Evolutionary conservation across 2,329 filamentous ascomycete species (phyloP).

Genomic region (Ceratocystis harringtonii): DNA sequence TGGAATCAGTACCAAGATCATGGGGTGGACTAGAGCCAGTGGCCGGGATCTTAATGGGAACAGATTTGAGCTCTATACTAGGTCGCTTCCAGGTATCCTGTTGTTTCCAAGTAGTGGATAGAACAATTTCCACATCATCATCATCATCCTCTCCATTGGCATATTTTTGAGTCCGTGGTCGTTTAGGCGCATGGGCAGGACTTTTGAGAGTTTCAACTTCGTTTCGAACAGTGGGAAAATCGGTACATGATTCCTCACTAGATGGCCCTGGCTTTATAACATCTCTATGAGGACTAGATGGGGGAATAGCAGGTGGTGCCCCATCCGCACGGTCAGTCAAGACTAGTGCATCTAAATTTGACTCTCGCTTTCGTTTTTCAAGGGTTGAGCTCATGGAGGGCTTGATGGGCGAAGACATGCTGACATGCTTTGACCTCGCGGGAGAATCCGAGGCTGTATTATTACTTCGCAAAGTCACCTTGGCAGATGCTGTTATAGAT

Average conservation of each 20-base stretch:
- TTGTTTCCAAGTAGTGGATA: neutral
- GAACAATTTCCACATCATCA: neutral
- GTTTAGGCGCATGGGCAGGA: conserved; percentile 1
- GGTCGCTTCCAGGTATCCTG: neutral
- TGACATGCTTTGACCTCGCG: neutral
- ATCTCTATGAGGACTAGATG: neutral
- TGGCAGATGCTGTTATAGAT: neutral
- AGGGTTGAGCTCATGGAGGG: neutral
- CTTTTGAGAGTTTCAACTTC: neutral
- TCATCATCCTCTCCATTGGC: neutral
- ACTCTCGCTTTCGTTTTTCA: conserved; percentile 5
- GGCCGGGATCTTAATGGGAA: neutral
- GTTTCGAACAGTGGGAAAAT: neutral
- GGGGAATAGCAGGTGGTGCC: neutral
- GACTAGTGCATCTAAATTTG: neutral
- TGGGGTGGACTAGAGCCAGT: neutral
- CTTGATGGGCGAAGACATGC: conserved; percentile 10
- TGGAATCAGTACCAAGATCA: neutral
- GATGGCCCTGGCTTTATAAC: neutral
- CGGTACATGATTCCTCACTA: conserved; percentile 3
- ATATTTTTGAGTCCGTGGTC: neutral
- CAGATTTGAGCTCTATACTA: neutral
- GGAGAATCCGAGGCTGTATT: neutral
- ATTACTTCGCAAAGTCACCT: neutral
- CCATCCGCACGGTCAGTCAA: too few species aligned